A percentile compares a stretch with the other conserved stretches of the same genome.
Evolutionary conservation across 2,329 filamentous ascomycete genomes (phyloP).

Genomic region (Botryotinia narcissicola): DNA sequence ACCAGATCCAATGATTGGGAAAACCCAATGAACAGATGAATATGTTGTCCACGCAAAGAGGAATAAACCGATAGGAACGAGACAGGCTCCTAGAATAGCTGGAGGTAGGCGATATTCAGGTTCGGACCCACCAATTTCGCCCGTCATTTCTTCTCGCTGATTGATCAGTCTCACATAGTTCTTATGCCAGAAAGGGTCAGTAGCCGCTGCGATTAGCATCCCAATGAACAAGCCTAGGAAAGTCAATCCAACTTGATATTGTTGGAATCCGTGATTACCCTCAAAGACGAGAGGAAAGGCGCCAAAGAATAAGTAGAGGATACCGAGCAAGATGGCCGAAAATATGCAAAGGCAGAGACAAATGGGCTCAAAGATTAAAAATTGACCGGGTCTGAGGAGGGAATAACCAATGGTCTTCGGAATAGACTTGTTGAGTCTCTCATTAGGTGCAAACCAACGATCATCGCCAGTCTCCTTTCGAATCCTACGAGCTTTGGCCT

Average conservation of each 20-base stretch:
- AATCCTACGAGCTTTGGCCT: slow-evolving; percentile 66
- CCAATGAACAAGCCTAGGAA: slow-evolving; percentile 72
- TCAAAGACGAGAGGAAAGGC: slow-evolving; percentile 80
- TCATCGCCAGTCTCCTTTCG: slow-evolving; percentile 76
- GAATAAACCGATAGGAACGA: slow-evolving; percentile 81
- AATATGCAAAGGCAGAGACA: slow-evolving; percentile 77
- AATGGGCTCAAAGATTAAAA: slow-evolving; percentile 83
- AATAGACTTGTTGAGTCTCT: slow-evolving; percentile 69
- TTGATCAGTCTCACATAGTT: slow-evolving; percentile 58
- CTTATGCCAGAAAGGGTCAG: slow-evolving; percentile 64
- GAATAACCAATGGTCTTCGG: slow-evolving; percentile 56
- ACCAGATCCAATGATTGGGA: slow-evolving; percentile 68
- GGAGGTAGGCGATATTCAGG: slow-evolving; percentile 84
- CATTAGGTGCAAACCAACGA: slow-evolving; percentile 73
- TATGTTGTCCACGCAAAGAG: slow-evolving; percentile 87
- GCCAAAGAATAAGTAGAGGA: slow-evolving; percentile 88
- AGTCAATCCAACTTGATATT: slow-evolving; percentile 76
- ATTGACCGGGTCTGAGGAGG: slow-evolving; percentile 64
- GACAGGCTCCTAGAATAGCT: slow-evolving; percentile 67
- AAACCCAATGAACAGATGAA: slow-evolving; percentile 70
- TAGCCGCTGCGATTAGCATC: slow-evolving; percentile 61
- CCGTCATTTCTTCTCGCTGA: slow-evolving; percentile 45
- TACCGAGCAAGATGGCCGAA: slow-evolving; percentile 79
- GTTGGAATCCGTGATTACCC: slow-evolving; percentile 69
- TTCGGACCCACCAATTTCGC: slow-evolving; percentile 55